Percentiles rank a stretch among this genome's conserved stretches.
Evolutionary conservation across 2,329 filamentous ascomycete species (phyloP).

Genomic region (Drechslera avenae): DNA sequence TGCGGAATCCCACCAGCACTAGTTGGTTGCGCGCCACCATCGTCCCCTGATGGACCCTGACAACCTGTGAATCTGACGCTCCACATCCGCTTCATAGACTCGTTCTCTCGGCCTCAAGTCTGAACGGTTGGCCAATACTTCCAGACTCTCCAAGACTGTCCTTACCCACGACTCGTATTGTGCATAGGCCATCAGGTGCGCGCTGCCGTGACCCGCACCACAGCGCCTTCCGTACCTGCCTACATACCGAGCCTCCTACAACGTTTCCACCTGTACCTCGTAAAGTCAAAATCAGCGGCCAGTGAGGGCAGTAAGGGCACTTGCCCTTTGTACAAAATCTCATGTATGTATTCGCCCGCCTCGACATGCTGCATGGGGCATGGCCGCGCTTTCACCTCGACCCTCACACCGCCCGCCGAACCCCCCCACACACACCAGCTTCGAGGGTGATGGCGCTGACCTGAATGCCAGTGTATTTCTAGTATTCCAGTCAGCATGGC

Average conservation of each 20-base stretch:
- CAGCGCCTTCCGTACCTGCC: conserved; percentile 11
- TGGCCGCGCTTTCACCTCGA: conserved; percentile 21
- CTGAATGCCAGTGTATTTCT: conserved; percentile 46
- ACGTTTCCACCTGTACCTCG: conserved; percentile 15
- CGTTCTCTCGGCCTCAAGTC: conserved; percentile 10
- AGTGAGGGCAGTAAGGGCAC: conserved; percentile 29
- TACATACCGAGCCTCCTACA: conserved; percentile 16
- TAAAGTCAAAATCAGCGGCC: conserved; percentile 22
- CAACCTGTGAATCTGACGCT: conserved; percentile 15
- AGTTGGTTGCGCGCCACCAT: conserved; percentile 15
- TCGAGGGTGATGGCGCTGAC: conserved; percentile 35
- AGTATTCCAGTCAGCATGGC: conserved; percentile 58
- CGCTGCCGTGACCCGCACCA: conserved; percentile 11
- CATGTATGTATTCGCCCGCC: conserved; percentile 29
- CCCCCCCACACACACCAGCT: conserved; percentile 38
- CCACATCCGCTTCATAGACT: conserved; percentile 15
- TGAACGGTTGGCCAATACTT: conserved; percentile 16
- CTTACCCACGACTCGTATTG: conserved; percentile 12
- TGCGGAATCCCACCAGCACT: conserved; percentile 14
- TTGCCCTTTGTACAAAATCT: conserved; percentile 37
- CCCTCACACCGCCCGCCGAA: conserved; percentile 46
- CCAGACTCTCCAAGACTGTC: conserved; percentile 11
- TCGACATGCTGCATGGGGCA: conserved; percentile 14
- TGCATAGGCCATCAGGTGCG: conserved; percentile 16
- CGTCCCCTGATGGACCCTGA: conserved; percentile 19